phyloP scores from a whole-genome alignment of 176 grass and related monocot species.

The Alopecurus myosuroides region DNA sequence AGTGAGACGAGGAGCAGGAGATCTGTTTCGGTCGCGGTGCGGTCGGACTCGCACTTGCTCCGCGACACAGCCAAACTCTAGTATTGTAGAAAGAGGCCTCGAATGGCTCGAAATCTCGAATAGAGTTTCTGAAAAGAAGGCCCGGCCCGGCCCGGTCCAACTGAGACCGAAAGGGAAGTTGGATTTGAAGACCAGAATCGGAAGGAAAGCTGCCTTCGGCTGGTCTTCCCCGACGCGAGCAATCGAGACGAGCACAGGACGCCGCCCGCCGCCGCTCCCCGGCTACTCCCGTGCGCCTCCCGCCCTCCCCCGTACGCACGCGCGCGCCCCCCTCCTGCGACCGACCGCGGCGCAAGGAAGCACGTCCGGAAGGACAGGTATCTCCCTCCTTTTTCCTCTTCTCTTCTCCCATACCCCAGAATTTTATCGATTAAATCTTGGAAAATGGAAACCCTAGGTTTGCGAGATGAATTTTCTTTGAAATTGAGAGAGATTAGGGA shows the following conservation, averaged over 20 bases:
- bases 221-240: neutral
- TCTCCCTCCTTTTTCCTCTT: neutral
- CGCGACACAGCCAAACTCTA: neutral
- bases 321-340: neutral
- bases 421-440: neutral
- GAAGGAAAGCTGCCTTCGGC: neutral
- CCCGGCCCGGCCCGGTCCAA: neutral
- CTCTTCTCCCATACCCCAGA: neutral
- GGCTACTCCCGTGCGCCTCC: neutral
- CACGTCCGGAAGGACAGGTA: neutral
- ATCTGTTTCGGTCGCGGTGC: neutral
- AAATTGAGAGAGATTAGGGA: neutral
- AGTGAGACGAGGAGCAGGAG: neutral
- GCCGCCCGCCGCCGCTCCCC: neutral
- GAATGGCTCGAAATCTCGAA: no score
- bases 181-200: neutral
- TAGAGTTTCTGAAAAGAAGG: no score
- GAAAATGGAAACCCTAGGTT: neutral
- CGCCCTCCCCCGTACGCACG: neutral
- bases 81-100: neutral
- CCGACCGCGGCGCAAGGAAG: neutral
- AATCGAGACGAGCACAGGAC: neutral
- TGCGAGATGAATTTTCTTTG: neutral
- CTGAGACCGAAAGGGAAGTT: neutral
- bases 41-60: neutral